Evolutionary conservation across 2,329 filamentous ascomycete species (phyloP), one percentile per base, ranked within the genome.

Genomic region (Ophiostoma angusticollis): DNA sequence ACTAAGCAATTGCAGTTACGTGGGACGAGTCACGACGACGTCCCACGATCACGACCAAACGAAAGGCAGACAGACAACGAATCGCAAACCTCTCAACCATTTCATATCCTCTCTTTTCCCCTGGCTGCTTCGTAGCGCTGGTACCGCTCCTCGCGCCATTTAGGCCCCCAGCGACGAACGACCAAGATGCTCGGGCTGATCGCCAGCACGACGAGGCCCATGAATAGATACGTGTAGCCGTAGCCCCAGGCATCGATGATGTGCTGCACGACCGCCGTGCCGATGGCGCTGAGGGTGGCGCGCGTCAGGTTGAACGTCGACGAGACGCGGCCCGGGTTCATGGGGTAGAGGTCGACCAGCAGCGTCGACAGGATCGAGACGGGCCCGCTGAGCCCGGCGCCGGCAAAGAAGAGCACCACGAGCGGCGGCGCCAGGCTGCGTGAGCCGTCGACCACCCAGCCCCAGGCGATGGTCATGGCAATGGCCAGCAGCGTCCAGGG

Each of bases 401-500:
- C 61, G 5, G 53, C 49, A 11, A 63, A 50, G 43, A 64, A 60
- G 9, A 61, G 49, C n/a, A 63, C 45, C 3, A 63, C 49, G 8
- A 65, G 50, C 4, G 63, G 61, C 5, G 53, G 60, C 0, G 62
- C 62, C 1, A 67, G 52, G 43, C 52, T 58, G 4, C 52, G 51
- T 18, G 56, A 53, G 14, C 53, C 49, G 37, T 58, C 51, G 5
- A 67, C 53, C 5, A 60, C 55, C 64, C 64, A 67, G 22, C 63
- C 63, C 49, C 61, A 66, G 22, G 54, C 54, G 3, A 62, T 41
- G 0, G 65, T 53, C 4, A 57, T 58, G 21, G 60, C 57, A 7
- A 67, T 60, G 17, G 60, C 59, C 19, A 71, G 44, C 41, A 67
- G 59, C 2, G 65, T 53, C 25, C 65, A 56, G 6, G 54, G 56